Conservation (phyloP, 352 stramenopile species). For the Pythium chondricola region DNA sequence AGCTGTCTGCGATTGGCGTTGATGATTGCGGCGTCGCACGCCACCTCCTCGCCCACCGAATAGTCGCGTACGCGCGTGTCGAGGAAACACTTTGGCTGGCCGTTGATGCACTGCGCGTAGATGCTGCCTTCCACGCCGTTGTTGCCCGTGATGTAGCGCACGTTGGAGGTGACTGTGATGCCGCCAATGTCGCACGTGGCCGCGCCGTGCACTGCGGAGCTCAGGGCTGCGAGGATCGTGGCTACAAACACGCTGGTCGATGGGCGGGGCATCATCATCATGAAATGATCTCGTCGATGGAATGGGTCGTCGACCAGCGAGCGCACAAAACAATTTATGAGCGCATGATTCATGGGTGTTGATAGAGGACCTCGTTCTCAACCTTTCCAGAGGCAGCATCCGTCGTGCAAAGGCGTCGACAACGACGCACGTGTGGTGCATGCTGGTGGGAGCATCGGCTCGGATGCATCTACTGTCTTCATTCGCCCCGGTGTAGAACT, state of each 20-base stretch:
- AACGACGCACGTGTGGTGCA: too few relatives aligned
- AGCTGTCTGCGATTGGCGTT: conserved; percentile 30
- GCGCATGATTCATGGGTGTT: too few relatives aligned
- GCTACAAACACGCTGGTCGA: neutral
- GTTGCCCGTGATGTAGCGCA: conserved; percentile 31
- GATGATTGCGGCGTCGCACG: conserved; percentile 29
- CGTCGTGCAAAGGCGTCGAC: too few relatives aligned
- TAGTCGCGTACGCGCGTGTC: conserved; percentile 33
- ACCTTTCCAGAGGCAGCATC: too few relatives aligned
- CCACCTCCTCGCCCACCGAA: conserved; percentile 13
- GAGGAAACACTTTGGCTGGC: conserved; percentile 22
- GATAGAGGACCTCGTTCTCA: too few relatives aligned
- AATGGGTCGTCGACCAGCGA: too few relatives aligned
- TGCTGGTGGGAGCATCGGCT: too few relatives aligned
- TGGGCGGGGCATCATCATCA: neutral
- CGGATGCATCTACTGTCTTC: too few relatives aligned
- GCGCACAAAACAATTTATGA: too few relatives aligned
- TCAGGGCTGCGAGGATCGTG: neutral
- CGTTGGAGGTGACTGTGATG: conserved; percentile 7
- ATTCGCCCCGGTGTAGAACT: too few relatives aligned
- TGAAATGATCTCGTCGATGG: too few relatives aligned
- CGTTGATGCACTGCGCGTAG: conserved; percentile 31
- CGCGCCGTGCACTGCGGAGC: neutral
- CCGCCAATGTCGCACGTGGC: conserved; percentile 13
- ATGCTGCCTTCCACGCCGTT: conserved; percentile 28